phyloP scores from a whole-genome alignment of 2,329 filamentous ascomycete species.

The Cordyceps tenuipes region DNA sequence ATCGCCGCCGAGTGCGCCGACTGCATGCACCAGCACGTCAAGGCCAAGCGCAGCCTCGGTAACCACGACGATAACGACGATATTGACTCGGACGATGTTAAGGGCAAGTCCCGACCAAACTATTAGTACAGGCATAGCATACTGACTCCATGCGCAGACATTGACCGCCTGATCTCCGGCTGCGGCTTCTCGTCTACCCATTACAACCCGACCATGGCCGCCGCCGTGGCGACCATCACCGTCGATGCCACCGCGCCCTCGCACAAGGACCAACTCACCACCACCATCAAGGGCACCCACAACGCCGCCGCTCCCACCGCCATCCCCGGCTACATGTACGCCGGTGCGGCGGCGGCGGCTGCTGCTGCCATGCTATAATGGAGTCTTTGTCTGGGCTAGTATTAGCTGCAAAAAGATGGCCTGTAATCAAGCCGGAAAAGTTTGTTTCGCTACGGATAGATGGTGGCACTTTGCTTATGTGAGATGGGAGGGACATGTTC shows the following conservation, averaged over 20 bases:
- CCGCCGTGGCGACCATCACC: conserved; percentile 18
- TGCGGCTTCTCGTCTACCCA: conserved; percentile 27
- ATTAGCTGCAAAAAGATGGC: not conserved
- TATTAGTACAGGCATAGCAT: not conserved
- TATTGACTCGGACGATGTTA: conserved; percentile 14
- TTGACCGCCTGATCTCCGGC: conserved; percentile 25
- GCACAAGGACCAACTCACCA: conserved; percentile 26
- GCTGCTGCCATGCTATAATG: conserved; percentile 3
- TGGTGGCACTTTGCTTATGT: not conserved
- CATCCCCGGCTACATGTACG: conserved; percentile 6
- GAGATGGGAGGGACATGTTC: not conserved
- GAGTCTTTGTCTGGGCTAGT: not conserved
- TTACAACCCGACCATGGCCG: conserved; percentile 21
- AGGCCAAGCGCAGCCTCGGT: conserved; percentile 11
- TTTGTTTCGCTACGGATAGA: not conserved
- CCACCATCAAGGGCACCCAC: conserved; percentile 22
- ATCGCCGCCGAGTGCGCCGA: conserved; percentile 29
- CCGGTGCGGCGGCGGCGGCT: conserved; percentile 9
- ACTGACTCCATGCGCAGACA: conserved; percentile 20
- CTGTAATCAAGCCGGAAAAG: not conserved
- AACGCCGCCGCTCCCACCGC: not conserved
- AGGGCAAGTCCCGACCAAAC: conserved; percentile 13
- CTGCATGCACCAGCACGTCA: conserved; percentile 28
- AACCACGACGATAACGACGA: conserved; percentile 14
- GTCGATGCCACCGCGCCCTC: conserved; percentile 26